Conservation (phyloP, 2,329 filamentous ascomycete species). For the Penicillium vulpinum region DNA sequence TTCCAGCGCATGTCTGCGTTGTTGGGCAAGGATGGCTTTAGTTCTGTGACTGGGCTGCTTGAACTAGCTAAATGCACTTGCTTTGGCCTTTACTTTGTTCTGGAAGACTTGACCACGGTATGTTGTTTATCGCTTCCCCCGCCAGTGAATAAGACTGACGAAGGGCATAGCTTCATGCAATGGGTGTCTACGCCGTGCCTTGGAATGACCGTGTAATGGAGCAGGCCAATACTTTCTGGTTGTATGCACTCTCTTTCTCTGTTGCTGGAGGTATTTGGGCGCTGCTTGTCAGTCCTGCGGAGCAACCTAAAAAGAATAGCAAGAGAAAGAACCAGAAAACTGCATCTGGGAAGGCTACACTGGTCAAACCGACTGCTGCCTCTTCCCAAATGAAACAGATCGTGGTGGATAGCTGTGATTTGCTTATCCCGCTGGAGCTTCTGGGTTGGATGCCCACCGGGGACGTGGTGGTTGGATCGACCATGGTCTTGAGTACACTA, state of each 20-base stretch:
- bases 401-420: constrained; percentile 60
- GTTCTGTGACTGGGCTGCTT: constrained; percentile 39
- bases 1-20: constrained; percentile 55
- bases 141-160: constrained; percentile 4
- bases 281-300: constrained; percentile 14
- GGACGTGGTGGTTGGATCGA: constrained; percentile 55
- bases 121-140: constrained; percentile 35
- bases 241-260: constrained; percentile 60
- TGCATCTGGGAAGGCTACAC: constrained; percentile 20
- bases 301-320: constrained; percentile 18
- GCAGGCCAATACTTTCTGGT: constrained; percentile 70
- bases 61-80: constrained; percentile 60
- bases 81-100: constrained; percentile 65
- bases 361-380: neutral
- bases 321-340: constrained; percentile 25
- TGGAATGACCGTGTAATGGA: constrained; percentile 52
- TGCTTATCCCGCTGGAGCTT: constrained; percentile 60
- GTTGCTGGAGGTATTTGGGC: constrained; percentile 38
- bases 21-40: constrained; percentile 30
- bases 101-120: constrained; percentile 65
- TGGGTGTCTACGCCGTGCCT: constrained; percentile 49
- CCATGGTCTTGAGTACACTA: constrained; percentile 63
- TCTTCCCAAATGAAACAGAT: constrained; percentile 49
- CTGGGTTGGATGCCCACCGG: constrained; percentile 62
- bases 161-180: constrained; percentile 46